Evolutionary conservation across 768 basidiomycete genomes (phyloP), one percentile per base, ranked within the genome.

Genomic region (Mycena rebaudengoi): DNA sequence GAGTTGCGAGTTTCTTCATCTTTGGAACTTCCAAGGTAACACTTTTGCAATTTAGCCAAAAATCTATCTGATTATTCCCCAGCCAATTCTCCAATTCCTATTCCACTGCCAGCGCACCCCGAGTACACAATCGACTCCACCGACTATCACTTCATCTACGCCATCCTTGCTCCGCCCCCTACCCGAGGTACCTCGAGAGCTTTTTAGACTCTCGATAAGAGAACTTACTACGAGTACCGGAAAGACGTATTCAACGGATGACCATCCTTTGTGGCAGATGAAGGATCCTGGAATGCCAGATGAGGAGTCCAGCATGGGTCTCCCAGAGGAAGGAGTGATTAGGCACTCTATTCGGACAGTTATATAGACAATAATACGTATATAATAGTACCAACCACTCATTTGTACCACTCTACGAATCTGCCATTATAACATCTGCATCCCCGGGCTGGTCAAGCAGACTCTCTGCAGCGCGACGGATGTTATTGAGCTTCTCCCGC

Each of bases 401-500:
- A 37, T 25, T 23, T 59, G 45, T 49, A 58, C 49, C 26, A 45
- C 29, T 35, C 45, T 62, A 79, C 25, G 68, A 66, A 48, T 82
- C 81, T 25, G 70, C 78, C 89, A 91, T 91, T 44, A 83, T 79
- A 18, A 87, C 80, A 69, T 90, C 89, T 29, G 70, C 80, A 44
- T 78, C 76, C 26, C 70, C 63, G 23, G 71, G 68, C 50, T 83
- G 81, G 28, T 82, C 79, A 23, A 86, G 76, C 11, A 94, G 76
- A 7, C 80, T 83, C 72, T 88, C 83, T 2, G 88, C 89, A 0
- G 90, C 91, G 14, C 78, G 76, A 40, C 83, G 82, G 18, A 94
- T 81, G 5, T 77, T 78, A 11, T 78, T 76, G 18, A 98, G 86
- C 74, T 99, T 99, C 35, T 82, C 83, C 44, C 95, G 83, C 87